Percentiles rank a stretch among this genome's conserved stretches.
Evolutionary conservation across 139 green algal genomes (phyloP).

Genomic region (Chlorella vulgaris): DNA sequence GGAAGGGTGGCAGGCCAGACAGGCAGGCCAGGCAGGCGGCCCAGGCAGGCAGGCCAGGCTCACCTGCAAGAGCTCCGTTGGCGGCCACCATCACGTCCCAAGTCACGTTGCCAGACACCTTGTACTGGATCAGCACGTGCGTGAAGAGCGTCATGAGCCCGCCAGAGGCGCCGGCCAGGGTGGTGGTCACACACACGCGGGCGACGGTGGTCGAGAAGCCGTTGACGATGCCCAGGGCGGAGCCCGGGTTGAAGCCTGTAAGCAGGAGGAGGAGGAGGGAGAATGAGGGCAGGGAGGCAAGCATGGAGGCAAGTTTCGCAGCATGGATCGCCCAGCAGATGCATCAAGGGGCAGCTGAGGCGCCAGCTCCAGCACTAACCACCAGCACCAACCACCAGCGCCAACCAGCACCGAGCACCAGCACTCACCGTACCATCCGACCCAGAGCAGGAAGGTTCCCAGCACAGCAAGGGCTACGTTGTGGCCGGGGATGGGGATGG

Average conservation of each 20-base stretch:
- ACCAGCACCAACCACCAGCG: too few species aligned
- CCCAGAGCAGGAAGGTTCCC: slow-evolving; percentile 86
- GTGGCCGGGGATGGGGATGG: slow-evolving; percentile 80
- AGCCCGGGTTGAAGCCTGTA: slow-evolving; percentile 64
- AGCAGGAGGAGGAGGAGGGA: neutral
- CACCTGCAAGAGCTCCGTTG: slow-evolving; percentile 72
- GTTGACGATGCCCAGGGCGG: slow-evolving; percentile 52
- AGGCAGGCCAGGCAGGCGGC: too few species aligned
- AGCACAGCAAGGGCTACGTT: slow-evolving; percentile 63
- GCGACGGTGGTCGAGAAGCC: slow-evolving; percentile 16
- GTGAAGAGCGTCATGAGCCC: slow-evolving; percentile 52
- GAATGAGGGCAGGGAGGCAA: neutral
- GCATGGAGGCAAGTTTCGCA: neutral
- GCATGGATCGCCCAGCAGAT: neutral
- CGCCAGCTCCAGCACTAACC: too few species aligned
- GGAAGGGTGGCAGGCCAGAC: too few species aligned
- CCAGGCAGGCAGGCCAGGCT: neutral
- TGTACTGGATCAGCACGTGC: slow-evolving; percentile 9
- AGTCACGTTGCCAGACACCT: slow-evolving; percentile 33
- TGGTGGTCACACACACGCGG: slow-evolving; percentile 68
- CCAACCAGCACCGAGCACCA: too few species aligned
- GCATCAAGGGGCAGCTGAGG: neutral
- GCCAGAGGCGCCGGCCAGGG: slow-evolving; percentile 56
- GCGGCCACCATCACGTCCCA: slow-evolving; percentile 78
- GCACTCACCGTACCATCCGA: slow-evolving; percentile 72